These are phyloP conservation scores for Neurospora sp. DNA, from an alignment of 495 filamentous ascomycete species.

Conservation along the genomic window DNA sequence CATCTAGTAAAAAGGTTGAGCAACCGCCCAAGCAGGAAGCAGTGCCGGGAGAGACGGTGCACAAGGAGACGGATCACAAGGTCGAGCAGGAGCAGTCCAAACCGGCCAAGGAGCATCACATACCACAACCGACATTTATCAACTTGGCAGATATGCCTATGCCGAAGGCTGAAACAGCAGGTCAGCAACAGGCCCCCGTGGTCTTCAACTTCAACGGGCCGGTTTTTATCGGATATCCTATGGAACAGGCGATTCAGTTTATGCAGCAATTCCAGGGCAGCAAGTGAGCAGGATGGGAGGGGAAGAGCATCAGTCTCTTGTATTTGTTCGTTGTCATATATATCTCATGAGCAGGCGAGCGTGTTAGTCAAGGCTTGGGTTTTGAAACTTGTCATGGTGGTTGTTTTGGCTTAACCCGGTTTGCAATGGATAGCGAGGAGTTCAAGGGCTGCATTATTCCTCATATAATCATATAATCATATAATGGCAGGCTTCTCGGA, in stretches of 20 bases:
- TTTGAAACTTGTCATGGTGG: background rate
- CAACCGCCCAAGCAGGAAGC: constrained; percentile 9
- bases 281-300: background rate
- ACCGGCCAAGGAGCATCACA: constrained; percentile 8
- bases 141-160: constrained; percentile 19
- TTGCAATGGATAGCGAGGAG: constrained; percentile 6
- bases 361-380: background rate
- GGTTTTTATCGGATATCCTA: constrained; percentile 78
- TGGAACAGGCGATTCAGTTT: constrained; percentile 64
- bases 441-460: background rate
- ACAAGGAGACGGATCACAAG: constrained; percentile 5
- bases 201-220: constrained; percentile 66
- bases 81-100: constrained; percentile 15
- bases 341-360: background rate
- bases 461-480: background rate
- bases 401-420: background rate
- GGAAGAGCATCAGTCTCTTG: background rate
- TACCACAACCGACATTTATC: constrained; percentile 30
- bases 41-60: constrained; percentile 1
- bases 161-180: constrained; percentile 12
- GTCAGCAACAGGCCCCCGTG: constrained; percentile 42
- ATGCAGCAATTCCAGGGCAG: constrained; percentile 46
- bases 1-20: constrained; percentile 14
- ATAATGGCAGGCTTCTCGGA: background rate
- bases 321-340: background rate